Percentiles rank a stretch among this genome's conserved stretches.
phyloP scores from a whole-genome alignment of 2,329 filamentous ascomycete genomes.

The Colletotrichum agaves region DNA sequence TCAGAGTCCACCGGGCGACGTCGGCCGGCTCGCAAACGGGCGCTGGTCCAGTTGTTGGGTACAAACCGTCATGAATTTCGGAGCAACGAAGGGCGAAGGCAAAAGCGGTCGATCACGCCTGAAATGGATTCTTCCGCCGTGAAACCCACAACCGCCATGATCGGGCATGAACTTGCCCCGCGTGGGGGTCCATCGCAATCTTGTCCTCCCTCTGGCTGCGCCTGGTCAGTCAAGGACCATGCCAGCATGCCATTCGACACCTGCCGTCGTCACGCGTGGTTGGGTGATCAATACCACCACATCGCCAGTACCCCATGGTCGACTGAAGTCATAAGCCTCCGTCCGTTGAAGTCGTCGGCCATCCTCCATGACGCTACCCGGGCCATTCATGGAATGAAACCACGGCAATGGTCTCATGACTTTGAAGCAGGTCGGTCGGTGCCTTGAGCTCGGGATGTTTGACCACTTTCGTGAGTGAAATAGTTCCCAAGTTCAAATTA shows the following conservation, averaged over 20 bases:
- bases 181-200: conserved; percentile 33
- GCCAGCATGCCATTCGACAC: conserved; percentile 26
- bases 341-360: neutral
- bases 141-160: conserved; percentile 13
- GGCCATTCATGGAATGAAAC: conserved; percentile 9
- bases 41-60: conserved; percentile 20
- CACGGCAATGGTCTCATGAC: conserved; percentile 15
- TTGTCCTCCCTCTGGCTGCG: conserved; percentile 13
- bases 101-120: conserved; percentile 31
- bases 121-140: conserved; percentile 32
- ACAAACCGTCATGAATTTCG: conserved; percentile 27
- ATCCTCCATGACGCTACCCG: conserved; percentile 20
- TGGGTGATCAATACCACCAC: conserved; percentile 24
- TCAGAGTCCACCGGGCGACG: conserved; percentile 15
- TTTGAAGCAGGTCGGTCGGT: neutral
- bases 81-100: conserved; percentile 20
- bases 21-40: conserved; percentile 26
- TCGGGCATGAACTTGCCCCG: conserved; percentile 34
- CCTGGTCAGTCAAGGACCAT: conserved; percentile 25
- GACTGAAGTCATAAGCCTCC: conserved; percentile 31
- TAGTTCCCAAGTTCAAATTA: neutral
- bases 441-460: neutral
- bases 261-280: conserved; percentile 20
- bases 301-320: conserved; percentile 17
- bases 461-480: neutral